These are phyloP conservation scores for Acanthochlamys bracteata DNA, from an alignment of 106 monocot genomes.

Conservation along the genomic window DNA sequence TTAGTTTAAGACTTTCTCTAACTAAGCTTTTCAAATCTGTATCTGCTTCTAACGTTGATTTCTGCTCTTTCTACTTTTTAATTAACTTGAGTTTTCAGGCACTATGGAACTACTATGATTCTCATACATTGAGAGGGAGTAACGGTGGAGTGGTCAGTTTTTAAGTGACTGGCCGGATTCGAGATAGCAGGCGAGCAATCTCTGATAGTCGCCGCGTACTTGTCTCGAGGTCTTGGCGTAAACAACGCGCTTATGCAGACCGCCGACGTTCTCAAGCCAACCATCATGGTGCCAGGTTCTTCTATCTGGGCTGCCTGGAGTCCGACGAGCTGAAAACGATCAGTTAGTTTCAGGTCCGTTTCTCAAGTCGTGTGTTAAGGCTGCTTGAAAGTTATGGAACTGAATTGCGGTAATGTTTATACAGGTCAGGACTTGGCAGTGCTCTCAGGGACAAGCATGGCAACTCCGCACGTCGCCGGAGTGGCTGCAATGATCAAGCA, in stretches of 20 bases:
- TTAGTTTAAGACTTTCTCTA: no score
- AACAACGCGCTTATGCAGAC: conserved; percentile 46
- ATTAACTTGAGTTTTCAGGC: conserved; percentile 27
- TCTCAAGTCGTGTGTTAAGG: no score
- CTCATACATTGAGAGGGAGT: conserved; percentile 24
- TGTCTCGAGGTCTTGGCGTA: conserved; percentile 70
- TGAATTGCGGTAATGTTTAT: no score
- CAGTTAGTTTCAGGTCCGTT: conserved; percentile 29
- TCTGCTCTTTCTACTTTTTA: no score
- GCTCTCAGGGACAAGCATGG: conserved; percentile 74
- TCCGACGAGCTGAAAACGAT: conserved; percentile 30
- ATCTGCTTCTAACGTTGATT: background rate
- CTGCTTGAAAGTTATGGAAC: no score
- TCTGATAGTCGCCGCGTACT: conserved; percentile 52
- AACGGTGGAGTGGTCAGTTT: conserved; percentile 28
- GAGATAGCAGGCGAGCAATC: conserved; percentile 44
- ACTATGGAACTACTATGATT: conserved; percentile 54
- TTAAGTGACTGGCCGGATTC: conserved; percentile 38
- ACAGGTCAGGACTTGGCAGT: conserved; percentile 51
- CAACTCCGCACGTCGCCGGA: conserved; percentile 69
- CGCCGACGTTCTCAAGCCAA: conserved; percentile 71
- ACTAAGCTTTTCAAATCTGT: no score
- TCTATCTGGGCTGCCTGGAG: conserved; percentile 83
- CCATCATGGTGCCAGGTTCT: conserved; percentile 62
- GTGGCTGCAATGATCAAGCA: conserved; percentile 71